Evolutionary conservation across 257 asterid genomes (phyloP).

Genomic region (Primulina eburnea): DNA sequence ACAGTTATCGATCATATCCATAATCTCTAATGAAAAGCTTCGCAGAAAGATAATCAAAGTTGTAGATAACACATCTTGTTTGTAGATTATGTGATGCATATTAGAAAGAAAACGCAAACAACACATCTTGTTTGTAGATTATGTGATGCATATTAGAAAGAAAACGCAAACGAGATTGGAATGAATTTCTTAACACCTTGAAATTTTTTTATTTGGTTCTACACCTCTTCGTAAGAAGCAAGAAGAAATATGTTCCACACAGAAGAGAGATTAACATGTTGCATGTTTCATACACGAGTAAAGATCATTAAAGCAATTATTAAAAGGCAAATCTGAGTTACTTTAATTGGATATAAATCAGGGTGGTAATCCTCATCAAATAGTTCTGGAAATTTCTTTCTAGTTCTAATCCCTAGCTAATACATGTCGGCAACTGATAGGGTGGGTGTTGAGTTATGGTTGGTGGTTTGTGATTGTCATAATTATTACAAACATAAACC

Average conservation of each 20-base stretch:
- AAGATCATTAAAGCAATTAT: slow-evolving; percentile 3
- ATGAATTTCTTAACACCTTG: slow-evolving; percentile 9
- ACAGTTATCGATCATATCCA: slow-evolving; percentile 1
- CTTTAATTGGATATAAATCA: slow-evolving; percentile 76
- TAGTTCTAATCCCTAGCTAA: slow-evolving; percentile 75
- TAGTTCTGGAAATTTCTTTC: slow-evolving; percentile 62
- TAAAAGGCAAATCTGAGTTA: slow-evolving; percentile 68
- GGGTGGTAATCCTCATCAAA: slow-evolving; percentile 83
- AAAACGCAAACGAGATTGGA: slow-evolving; percentile 13
- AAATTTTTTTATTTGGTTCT: slow-evolving; percentile 1
- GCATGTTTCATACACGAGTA: slow-evolving; percentile 6
- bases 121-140: slow-evolving; percentile 17
- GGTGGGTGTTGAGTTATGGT: too few species aligned
- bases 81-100: slow-evolving; percentile 11
- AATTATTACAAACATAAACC: too few species aligned
- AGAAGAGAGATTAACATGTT: slow-evolving; percentile 6
- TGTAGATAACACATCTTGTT: slow-evolving; percentile 17
- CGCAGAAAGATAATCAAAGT: slow-evolving; percentile 13
- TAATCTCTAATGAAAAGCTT: slow-evolving; percentile 16
- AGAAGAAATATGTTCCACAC: slow-evolving; percentile 7
- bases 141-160: slow-evolving; percentile 11
- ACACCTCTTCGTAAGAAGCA: slow-evolving; percentile 18
- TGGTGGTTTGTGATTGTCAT: too few species aligned
- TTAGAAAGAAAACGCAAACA: slow-evolving; percentile 14
- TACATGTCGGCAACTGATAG: too few species aligned